Base-by-base conservation (phyloP, 2,329 filamentous ascomycete genomes). In the Verticillium alfalfae region DNA sequence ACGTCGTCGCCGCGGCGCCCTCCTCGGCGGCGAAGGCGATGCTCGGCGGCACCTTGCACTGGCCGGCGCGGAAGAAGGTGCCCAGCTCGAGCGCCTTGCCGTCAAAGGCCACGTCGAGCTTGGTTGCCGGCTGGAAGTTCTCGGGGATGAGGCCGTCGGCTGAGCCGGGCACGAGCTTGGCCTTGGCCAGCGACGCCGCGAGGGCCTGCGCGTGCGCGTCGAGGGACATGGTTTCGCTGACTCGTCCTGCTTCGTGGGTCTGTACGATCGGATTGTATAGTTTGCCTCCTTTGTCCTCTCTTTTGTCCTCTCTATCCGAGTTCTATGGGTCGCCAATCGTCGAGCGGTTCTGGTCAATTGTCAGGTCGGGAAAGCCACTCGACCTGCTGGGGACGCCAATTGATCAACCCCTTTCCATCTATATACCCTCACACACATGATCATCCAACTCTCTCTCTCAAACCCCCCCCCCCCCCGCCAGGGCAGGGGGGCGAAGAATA, bases 81-180 rank as follows among this genome's bases (percentile, higher is more conserved):
- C 78, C 78, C 26, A 75, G 59, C 2, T 73, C 65, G 2, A 77
- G 70, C 4, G 62, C 60, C 59, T 71, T 73, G n/a, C 61, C 75
- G 4, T 68, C 70, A 59, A 75, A 74, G 10, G 71, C 66, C 15
- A 84, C 67, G 8, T 64, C 63, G 5, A 83, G 73, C 38, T 74
- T 65, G 5, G 76, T 75, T 3, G 70, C 72, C 1, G 81, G 79
- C 55, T 69, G 70, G 68, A 84, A 84, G 34, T 64, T 66, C 10
- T 69, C 64, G 0, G 79, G 75, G 49, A 83, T 77, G 54, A 83
- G 65, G 15, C 41, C 66, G 9, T 68, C 67, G n/a, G 76, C 77
- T 2, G 72, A 62, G 10, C 78, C 77, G 4, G 77, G 78, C 2
- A 76, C 72, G n/a, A 81, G 72, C 31, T 71, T 70, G 18, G 75